Evolutionary conservation across 208 protist species (phyloP).

Genomic region (Leishmania guyanensis): DNA sequence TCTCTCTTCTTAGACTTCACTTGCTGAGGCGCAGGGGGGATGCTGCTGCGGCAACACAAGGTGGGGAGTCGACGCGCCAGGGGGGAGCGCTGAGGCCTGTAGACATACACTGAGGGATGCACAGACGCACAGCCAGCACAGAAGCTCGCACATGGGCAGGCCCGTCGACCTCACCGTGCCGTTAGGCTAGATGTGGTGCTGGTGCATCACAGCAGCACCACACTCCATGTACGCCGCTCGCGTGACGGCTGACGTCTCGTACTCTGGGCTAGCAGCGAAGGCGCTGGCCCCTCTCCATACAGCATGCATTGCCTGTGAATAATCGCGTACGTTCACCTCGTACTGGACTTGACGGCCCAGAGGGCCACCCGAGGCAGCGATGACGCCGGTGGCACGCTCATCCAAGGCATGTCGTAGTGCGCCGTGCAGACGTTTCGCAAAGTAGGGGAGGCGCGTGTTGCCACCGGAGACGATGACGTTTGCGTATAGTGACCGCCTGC

Average conservation of each 20-base stretch:
- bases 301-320: conserved; percentile 89
- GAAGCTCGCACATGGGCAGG: neutral
- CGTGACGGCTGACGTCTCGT: conserved; percentile 91
- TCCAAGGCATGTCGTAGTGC: conserved; percentile 32
- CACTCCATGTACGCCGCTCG: conserved; percentile 97
- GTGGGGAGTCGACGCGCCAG: neutral
- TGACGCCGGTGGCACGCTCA: conserved; percentile 29
- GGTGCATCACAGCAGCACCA: conserved; percentile 92
- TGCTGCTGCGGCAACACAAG: neutral
- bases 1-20: neutral
- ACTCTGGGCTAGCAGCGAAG: conserved; percentile 92
- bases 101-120: neutral
- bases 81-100: neutral
- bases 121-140: neutral
- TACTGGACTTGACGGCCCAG: conserved; percentile 43
- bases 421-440: conserved; percentile 59
- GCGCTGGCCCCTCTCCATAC: conserved; percentile 97
- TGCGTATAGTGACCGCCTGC: conserved; percentile 92
- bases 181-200: neutral
- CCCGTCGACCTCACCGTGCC: neutral
- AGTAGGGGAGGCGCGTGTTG: conserved; percentile 97
- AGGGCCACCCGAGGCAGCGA: conserved; percentile 24
- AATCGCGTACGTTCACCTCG: conserved; percentile 96
- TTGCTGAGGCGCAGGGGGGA: neutral
- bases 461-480: conserved; percentile 99